Evolutionary conservation across 202 grass and related monocot genomes (phyloP).

Genomic region (Alloteropsis angusta): DNA sequence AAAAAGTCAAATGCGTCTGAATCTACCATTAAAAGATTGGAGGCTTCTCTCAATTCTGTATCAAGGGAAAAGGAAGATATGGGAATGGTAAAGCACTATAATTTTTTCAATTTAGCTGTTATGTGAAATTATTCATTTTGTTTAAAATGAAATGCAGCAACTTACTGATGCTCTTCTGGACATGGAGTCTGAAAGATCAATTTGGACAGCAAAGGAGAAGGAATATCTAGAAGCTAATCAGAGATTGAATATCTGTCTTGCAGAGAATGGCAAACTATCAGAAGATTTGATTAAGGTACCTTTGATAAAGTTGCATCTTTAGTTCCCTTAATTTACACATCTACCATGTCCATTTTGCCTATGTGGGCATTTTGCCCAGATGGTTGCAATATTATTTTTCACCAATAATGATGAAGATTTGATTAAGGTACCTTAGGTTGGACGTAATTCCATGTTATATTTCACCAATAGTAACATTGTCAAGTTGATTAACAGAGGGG

Average conservation of each 20-base stretch:
- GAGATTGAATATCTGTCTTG: conserved; percentile 37
- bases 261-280: conserved; percentile 55
- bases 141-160: conserved; percentile 60
- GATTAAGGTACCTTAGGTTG: background rate
- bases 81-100: conserved; percentile 49
- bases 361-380: background rate
- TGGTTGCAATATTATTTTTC: background rate
- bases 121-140: conserved; percentile 11
- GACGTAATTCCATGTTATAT: background rate
- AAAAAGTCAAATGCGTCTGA: conserved; percentile 48
- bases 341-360: background rate
- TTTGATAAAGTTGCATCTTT: conserved; percentile 1
- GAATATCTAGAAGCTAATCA: conserved; percentile 43
- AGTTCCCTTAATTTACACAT: background rate
- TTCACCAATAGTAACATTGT: background rate
- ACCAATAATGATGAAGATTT: background rate
- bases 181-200: conserved; percentile 76
- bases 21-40: conserved; percentile 33
- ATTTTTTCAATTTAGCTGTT: conserved; percentile 14
- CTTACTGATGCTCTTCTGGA: conserved; percentile 77
- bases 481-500: background rate
- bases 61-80: conserved; percentile 84
- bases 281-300: conserved; percentile 62
- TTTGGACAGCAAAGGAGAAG: conserved; percentile 54
- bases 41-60: conserved; percentile 47